Evolutionary conservation across 495 filamentous ascomycete species (phyloP).

Genomic region (Evernia prunastri): DNA sequence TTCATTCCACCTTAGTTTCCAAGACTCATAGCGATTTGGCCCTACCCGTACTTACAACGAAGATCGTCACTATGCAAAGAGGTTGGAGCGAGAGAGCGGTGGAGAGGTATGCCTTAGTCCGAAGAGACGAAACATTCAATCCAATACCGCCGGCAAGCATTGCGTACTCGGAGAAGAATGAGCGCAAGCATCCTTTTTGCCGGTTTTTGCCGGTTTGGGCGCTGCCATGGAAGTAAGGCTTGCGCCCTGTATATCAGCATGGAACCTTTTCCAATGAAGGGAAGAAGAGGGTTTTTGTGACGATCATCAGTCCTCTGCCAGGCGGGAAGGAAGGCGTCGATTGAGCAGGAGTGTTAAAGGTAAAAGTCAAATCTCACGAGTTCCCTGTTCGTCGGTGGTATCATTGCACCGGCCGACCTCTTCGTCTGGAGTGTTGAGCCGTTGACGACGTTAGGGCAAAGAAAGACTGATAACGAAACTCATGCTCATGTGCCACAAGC

Average conservation of each 20-base stretch:
- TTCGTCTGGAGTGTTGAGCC: conserved; percentile 69
- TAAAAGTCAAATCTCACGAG: conserved; percentile 73
- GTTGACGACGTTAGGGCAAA: no score
- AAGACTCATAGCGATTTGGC: conserved; percentile 56
- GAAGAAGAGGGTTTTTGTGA: conserved; percentile 61
- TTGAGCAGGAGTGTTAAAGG: conserved; percentile 50
- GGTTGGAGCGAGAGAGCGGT: conserved; percentile 38
- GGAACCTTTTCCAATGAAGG: conserved; percentile 57
- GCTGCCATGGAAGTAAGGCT: conserved; percentile 57
- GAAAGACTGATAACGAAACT: conserved; percentile 39
- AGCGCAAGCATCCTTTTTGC: conserved; percentile 54
- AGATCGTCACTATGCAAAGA: conserved; percentile 61
- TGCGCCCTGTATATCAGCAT: conserved; percentile 66
- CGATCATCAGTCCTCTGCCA: conserved; percentile 64
- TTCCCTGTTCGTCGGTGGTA: conserved; percentile 66
- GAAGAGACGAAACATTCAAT: conserved; percentile 72
- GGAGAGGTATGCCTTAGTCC: conserved; percentile 66
- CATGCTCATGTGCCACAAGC: background rate
- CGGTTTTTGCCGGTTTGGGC: conserved; percentile 85
- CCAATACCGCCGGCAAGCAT: conserved; percentile 74
- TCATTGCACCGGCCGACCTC: conserved; percentile 54
- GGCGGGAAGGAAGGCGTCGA: conserved; percentile 52
- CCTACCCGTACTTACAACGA: conserved; percentile 75
- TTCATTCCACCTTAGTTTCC: conserved; percentile 38
- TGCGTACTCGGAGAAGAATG: conserved; percentile 69